Evolutionary conservation across 352 stramenopile genomes (phyloP), one percentile per base, ranked within the genome.

Genomic region (Globisporangium nagaii): DNA sequence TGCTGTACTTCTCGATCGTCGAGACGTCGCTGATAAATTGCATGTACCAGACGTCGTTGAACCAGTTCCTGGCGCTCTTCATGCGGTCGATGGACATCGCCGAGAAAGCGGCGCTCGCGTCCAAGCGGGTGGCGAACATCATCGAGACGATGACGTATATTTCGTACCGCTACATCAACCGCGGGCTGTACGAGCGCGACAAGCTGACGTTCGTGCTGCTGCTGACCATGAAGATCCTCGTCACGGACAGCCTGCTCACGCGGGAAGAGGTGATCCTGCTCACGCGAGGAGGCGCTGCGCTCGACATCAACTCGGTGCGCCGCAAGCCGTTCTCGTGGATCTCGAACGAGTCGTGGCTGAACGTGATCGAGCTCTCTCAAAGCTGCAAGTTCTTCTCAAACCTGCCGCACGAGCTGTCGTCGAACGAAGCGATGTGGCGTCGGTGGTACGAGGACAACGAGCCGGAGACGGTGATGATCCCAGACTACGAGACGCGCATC

Each of bases 141-240:
- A 99, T 99, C 66, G 95, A 99, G 47, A 98, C 91, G 24, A 98
- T 99, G 96, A 99, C 97, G 25, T 99, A 99, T 70, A 94, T 98
- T 66, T 96, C 93, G 53, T 99, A 99, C 71, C 93, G 96, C 19
- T 99, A 99, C 77, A 96, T 99, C 63, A 99, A 99, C 60, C 93
- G 96, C 34, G 96, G 97, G 0, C 70, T 99, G 2, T 99, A 99
- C 67, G 97, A 99, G 60, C 84, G 93, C 60, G 94, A 99, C 75
- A 99, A 99, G 75, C 79, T 99, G 17, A 99, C 96, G 36, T 99
- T 99, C 68, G 80, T 99, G 20, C 65, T 99, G 32, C 70, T 99
- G 13, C 66, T 99, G 24, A 98, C 97, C 1, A 85, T 99, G 69
- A 99, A 99, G 79, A 98, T 99, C 62, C 79, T 99, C 34, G 95